Conservation (phyloP, 2,329 filamentous ascomycete species). For the Pseudogymnoascus sp. region DNA sequence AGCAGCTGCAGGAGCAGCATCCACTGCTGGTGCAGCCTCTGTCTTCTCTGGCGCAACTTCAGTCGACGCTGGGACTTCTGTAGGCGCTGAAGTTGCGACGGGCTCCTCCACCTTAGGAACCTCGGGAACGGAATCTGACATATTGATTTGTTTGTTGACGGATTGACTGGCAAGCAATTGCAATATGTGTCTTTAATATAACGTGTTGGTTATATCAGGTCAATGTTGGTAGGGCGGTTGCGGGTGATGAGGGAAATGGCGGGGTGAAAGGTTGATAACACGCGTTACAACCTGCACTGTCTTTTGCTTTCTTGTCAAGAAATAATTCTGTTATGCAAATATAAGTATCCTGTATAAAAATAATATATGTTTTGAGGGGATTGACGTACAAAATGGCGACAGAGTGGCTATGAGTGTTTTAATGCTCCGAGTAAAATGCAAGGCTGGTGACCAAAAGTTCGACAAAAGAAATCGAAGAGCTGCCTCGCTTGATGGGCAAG, state of each 20-base stretch:
- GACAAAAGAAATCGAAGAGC: slow-evolving; percentile 4
- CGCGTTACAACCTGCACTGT: background rate
- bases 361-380: background rate
- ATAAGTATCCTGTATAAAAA: background rate
- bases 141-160: background rate
- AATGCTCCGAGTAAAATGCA: slow-evolving; percentile 7
- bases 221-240: background rate
- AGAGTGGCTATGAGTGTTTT: slow-evolving; percentile 2
- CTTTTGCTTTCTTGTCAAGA: slow-evolving; percentile 7
- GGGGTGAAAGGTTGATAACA: slow-evolving; percentile 7
- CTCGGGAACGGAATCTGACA: slow-evolving; percentile 4
- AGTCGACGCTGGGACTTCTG: background rate
- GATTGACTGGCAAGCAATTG: background rate
- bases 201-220: background rate
- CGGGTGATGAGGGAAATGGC: background rate
- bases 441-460: slow-evolving; percentile 8
- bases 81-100: background rate
- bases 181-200: background rate
- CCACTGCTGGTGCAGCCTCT: slow-evolving; percentile 2
- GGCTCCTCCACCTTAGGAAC: background rate
- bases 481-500: slow-evolving; percentile 7
- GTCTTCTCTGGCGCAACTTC: slow-evolving; percentile 14
- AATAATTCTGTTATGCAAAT: background rate
- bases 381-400: slow-evolving; percentile 1
- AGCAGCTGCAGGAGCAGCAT: background rate